Conservation (phyloP, 768 basidiomycete species). For the Cystobasidium onofrii region DNA sequence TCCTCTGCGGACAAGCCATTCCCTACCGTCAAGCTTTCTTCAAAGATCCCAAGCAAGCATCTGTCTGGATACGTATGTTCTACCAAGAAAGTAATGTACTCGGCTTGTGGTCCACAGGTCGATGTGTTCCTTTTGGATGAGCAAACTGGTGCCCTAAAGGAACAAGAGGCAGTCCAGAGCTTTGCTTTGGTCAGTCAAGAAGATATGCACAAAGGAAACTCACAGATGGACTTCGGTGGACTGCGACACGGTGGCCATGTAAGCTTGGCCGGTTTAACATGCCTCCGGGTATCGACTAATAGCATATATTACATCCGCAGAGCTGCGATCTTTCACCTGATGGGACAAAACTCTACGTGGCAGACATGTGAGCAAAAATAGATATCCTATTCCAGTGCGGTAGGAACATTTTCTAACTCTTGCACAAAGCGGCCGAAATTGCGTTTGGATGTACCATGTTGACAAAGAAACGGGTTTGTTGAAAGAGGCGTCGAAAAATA, state of each 20-base stretch:
- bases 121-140: constrained; percentile 38
- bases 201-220: constrained; percentile 10
- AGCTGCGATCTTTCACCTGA: constrained; percentile 40
- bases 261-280: neutral
- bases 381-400: neutral
- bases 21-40: constrained; percentile 34
- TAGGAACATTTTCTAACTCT: neutral
- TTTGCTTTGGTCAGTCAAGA: constrained; percentile 29
- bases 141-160: constrained; percentile 32
- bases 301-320: neutral
- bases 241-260: constrained; percentile 41
- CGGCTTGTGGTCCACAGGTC: constrained; percentile 41
- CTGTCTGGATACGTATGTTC: constrained; percentile 42
- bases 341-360: constrained; percentile 41
- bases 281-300: neutral
- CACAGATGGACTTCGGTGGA: constrained; percentile 43
- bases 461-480: constrained; percentile 18
- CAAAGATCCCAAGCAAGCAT: constrained; percentile 34
- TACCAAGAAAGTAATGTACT: constrained; percentile 34
- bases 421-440: constrained; percentile 40
- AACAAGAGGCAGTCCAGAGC: neutral
- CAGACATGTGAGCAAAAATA: constrained; percentile 43
- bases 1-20: neutral
- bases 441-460: constrained; percentile 40
- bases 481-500: constrained; percentile 29